Evolutionary conservation across 805 yeast species (phyloP).

Genomic region (Starmerella cellae): DNA sequence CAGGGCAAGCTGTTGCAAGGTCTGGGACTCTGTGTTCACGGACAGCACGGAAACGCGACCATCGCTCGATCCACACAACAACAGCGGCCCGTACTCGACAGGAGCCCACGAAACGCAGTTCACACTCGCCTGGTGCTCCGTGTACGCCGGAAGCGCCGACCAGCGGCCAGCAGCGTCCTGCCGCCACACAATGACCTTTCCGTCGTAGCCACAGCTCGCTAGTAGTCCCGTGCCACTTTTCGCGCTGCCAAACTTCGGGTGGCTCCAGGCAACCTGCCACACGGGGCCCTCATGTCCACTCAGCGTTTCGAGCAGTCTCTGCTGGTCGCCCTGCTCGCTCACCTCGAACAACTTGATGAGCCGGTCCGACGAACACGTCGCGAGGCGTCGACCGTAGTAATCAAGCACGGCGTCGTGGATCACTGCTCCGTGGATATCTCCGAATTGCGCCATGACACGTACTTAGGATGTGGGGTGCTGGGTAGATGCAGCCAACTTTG

Average conservation of each 20-base stretch:
- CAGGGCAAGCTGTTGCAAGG: slow-evolving; percentile 19
- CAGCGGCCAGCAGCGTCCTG: slow-evolving; percentile 67
- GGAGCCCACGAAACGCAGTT: slow-evolving; percentile 96
- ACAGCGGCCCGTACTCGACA: slow-evolving; percentile 85
- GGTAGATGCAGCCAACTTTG: too few relatives aligned
- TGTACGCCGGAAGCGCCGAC: slow-evolving; percentile 76
- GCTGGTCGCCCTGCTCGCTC: slow-evolving; percentile 54
- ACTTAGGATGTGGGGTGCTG: too few relatives aligned
- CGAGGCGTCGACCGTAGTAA: slow-evolving; percentile 89
- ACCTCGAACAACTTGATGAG: slow-evolving; percentile 90
- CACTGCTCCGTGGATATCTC: slow-evolving; percentile 82
- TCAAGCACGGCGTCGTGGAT: slow-evolving; percentile 96
- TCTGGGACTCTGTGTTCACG: slow-evolving; percentile 67
- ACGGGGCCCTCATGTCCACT: slow-evolving; percentile 93
- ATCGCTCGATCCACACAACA: slow-evolving; percentile 83
- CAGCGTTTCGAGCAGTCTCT: slow-evolving; percentile 69
- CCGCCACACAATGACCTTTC: slow-evolving; percentile 87
- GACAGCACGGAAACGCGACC: slow-evolving; percentile 86
- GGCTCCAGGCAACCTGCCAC: slow-evolving; percentile 99
- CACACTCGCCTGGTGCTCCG: slow-evolving; percentile 84
- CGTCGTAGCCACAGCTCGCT: slow-evolving; percentile 92
- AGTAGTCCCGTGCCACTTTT: slow-evolving; percentile 35
- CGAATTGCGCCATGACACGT: slow-evolving; percentile 52
- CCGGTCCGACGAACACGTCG: slow-evolving; percentile 92
- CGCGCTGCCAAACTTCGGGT: slow-evolving; percentile 82